Evolutionary conservation across 345 rosid species (phyloP), one percentile per base, ranked within the genome.

Genomic region (Barbarea vulgaris): DNA sequence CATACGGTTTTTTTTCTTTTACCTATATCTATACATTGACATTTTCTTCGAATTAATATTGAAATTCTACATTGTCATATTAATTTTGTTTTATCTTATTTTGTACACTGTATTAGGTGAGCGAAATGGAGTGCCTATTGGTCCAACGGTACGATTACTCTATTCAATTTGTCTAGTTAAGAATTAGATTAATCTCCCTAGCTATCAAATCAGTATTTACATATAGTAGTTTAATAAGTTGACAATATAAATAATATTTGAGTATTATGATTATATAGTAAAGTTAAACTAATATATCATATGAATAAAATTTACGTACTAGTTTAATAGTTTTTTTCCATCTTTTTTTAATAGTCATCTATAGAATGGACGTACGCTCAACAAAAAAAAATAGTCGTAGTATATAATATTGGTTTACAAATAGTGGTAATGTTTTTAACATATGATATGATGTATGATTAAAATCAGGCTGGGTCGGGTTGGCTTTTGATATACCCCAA

Each of bases 401-500:
- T 28, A 28, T 28, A 28, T 28, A 28, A 2, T 28, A n/a, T 28
- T 28, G 6, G 30, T 28, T 28, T 28, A 28, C 4, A 28, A 28
- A 28, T 4, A 28, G 30, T 28, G 30, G 30, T 28, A 28, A 36
- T 39, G 4, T 4, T 13, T 4, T 13, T 61, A 22, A 21, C 65
- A 36, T 21, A 60, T 60, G 18, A 19, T 12, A 37, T 21, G 0
- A 31, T 34, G 6, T 52, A 34, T 27, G n/a, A 39, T 31, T 39
- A 0, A 19, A 44, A 30, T 64, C 64, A 82, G 83, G 80, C 75
- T 37, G 83, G 80, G 1, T 80, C 82, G 6, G 65, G 28, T 48
- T 85, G 86, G 84, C 81, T 82, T 28, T 50, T 77, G 61, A 25
- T 81, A 9, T 84, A 85, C 66, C 93, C 93, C 1, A 14, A 81